phyloP scores from a whole-genome alignment of 352 stramenopile species.

The Globisporangium viniferum region DNA sequence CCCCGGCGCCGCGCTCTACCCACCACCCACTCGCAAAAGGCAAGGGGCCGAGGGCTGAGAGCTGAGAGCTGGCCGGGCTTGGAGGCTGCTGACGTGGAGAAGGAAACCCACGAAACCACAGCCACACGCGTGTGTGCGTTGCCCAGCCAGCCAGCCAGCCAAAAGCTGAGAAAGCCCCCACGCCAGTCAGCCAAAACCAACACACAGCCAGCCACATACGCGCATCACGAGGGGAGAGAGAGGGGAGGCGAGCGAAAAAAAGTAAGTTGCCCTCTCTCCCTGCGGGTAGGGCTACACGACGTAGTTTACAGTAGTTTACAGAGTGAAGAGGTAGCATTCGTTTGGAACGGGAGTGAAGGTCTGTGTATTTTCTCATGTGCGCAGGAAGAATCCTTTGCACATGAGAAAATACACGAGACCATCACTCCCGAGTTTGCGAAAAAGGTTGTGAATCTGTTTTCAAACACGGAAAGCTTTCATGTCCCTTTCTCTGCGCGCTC shows the following conservation, averaged over 20 bases:
- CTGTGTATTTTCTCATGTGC: no score
- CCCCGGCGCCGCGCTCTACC: neutral
- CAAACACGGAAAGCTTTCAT: neutral
- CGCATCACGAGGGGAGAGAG: neutral
- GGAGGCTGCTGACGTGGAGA: neutral
- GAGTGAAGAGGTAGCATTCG: no score
- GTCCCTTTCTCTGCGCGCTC: neutral
- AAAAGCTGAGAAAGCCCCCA: neutral
- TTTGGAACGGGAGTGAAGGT: no score
- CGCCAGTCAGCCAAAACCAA: neutral
- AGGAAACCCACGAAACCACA: neutral
- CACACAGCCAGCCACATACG: neutral
- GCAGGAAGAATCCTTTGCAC: no score
- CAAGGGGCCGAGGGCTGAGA: neutral
- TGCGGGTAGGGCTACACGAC: neutral
- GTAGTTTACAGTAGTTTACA: neutral
- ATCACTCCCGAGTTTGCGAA: no score
- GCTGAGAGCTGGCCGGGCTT: neutral
- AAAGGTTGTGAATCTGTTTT: no score
- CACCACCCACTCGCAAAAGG: slow-evolving; percentile 9
- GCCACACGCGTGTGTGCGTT: neutral
- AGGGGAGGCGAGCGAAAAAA: neutral
- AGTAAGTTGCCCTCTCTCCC: neutral
- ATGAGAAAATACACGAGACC: no score
- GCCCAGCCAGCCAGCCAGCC: neutral